Evolutionary conservation across 495 filamentous ascomycete species (phyloP).

Genomic region (Parmelia sp.): DNA sequence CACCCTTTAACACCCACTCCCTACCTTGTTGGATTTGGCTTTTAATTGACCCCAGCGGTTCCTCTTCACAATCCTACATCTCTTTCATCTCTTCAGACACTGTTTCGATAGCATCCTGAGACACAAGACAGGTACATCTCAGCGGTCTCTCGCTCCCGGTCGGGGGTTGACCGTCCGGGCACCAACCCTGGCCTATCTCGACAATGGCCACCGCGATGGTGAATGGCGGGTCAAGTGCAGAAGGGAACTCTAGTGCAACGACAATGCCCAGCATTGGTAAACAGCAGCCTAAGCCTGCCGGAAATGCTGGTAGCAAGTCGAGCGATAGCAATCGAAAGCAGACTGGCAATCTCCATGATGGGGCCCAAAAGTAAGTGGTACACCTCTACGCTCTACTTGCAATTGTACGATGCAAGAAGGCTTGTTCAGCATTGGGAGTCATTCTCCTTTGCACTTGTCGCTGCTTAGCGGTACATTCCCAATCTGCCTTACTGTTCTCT

Average conservation of each 20-base stretch:
- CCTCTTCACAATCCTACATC: not conserved
- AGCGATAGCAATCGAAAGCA: conserved; percentile 51
- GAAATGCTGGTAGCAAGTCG: conserved; percentile 36
- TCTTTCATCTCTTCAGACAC: not conserved
- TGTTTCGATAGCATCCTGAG: not conserved
- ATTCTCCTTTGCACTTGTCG: not conserved
- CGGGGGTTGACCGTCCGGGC: conserved; percentile 17
- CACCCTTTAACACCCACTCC: conserved; percentile 17
- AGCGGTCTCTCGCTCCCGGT: conserved; percentile 14
- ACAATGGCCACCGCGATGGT: conserved; percentile 37
- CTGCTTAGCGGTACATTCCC: not conserved
- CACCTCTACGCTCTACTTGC: not conserved
- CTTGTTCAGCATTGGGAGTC: not conserved
- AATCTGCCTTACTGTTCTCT: not conserved
- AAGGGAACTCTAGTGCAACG: conserved; percentile 29
- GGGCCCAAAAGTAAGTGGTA: conserved; percentile 45
- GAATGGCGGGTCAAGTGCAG: conserved; percentile 43
- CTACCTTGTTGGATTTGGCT: not conserved
- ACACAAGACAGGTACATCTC: not conserved
- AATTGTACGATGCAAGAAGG: not conserved
- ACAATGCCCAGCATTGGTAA: conserved; percentile 35
- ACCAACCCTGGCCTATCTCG: conserved; percentile 1
- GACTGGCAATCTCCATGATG: conserved; percentile 50
- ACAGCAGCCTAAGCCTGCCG: conserved; percentile 47
- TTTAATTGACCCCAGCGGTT: conserved; percentile 14